Conservation (phyloP, 176 grass and related monocot genomes). For the Areca catechu region DNA sequence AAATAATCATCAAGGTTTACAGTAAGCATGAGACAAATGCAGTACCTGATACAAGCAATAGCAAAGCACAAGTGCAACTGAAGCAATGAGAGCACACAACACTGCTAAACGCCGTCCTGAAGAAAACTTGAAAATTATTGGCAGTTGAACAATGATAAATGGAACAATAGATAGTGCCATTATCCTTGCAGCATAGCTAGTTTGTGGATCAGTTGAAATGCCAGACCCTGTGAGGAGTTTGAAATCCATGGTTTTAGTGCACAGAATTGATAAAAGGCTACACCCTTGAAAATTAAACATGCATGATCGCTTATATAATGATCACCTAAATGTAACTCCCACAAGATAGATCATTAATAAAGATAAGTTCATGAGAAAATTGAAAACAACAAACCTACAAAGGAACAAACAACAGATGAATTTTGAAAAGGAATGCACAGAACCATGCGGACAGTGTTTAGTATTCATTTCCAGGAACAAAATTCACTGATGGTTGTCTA, state of each 20-base stretch:
- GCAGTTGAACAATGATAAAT: constrained; percentile 75
- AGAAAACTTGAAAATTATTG: constrained; percentile 55
- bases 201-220: constrained; percentile 70
- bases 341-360: too few relatives aligned
- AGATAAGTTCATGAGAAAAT: too few relatives aligned
- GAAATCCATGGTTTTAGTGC: constrained; percentile 6
- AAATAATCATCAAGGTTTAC: not conserved
- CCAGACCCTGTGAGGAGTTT: constrained; percentile 43
- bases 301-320: too few relatives aligned
- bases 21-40: constrained; percentile 7
- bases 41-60: constrained; percentile 93
- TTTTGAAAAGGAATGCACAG: too few relatives aligned
- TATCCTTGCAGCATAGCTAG: constrained; percentile 85
- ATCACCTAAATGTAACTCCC: too few relatives aligned
- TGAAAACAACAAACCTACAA: too few relatives aligned
- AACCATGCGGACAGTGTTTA: too few relatives aligned
- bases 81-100: constrained; percentile 50
- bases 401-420: too few relatives aligned
- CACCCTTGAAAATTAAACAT: too few relatives aligned
- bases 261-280: too few relatives aligned
- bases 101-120: constrained; percentile 44
- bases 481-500: too few relatives aligned
- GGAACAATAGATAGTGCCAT: constrained; percentile 88
- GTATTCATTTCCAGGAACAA: too few relatives aligned
- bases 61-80: constrained; percentile 52